phyloP scores from a whole-genome alignment of 1,284 basidiomycete species.

The Hypsizygus ulmarius region DNA sequence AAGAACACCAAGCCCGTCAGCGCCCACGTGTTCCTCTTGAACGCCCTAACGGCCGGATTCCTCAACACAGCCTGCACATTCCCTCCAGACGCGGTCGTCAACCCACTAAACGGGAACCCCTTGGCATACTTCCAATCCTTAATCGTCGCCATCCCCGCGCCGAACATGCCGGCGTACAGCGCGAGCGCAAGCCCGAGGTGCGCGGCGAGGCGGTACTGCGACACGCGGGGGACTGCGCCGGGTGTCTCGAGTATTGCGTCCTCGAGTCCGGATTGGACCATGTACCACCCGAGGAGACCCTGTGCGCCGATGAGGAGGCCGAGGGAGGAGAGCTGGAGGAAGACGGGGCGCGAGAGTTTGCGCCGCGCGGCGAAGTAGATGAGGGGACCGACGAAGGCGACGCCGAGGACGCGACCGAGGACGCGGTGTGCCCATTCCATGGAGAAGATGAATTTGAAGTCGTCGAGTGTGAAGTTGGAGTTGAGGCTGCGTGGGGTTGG shows the following conservation, averaged over 20 bases:
- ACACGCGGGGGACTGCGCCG: conserved; percentile 89
- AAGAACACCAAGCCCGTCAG: conserved; percentile 80
- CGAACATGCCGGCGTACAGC: conserved; percentile 90
- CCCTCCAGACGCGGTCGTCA: conserved; percentile 19
- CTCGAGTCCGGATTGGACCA: conserved; percentile 97
- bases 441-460: conserved; percentile 97
- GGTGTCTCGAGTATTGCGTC: conserved; percentile 78
- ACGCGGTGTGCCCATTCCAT: conserved; percentile 99
- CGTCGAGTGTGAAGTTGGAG: conserved; percentile 78
- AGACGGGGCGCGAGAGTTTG: conserved; percentile 62
- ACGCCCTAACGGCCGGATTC: conserved; percentile 55
- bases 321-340: conserved; percentile 66
- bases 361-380: conserved; percentile 75
- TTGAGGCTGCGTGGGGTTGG: conserved; percentile 62
- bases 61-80: conserved; percentile 43
- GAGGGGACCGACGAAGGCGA: conserved; percentile 77
- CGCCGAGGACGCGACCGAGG: conserved; percentile 88
- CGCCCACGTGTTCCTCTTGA: conserved; percentile 58
- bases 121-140: conserved; percentile 80
- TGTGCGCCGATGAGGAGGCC: conserved; percentile 85
- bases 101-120: conserved; percentile 46
- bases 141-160: conserved; percentile 75
- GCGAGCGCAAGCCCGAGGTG: conserved; percentile 90
- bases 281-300: conserved; percentile 97
- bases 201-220: conserved; percentile 94